Percentiles rank a stretch among this genome's conserved stretches.
Conservation (phyloP, 208 protist species). For the Wallacemonas sp. region DNA sequence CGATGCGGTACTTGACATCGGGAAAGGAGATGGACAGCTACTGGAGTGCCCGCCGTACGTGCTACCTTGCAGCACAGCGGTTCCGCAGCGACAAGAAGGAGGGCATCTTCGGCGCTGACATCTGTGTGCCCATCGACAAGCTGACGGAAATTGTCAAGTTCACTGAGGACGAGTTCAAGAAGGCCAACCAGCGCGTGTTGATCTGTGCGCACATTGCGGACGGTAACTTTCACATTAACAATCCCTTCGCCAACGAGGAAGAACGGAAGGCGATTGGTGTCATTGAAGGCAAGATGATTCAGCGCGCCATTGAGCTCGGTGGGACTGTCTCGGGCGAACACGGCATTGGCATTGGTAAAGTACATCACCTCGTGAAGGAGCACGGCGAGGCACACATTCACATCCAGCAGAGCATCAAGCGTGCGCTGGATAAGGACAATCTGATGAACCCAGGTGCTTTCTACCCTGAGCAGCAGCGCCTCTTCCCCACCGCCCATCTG, state of each 20-base stretch:
- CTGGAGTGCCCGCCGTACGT: conserved; percentile 43
- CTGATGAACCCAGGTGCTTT: conserved; percentile 90
- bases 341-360: conserved; percentile 81
- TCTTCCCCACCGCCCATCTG: conserved; percentile 44
- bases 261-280: conserved; percentile 34
- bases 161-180: conserved; percentile 68
- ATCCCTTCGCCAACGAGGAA: conserved; percentile 58
- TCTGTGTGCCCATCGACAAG: conserved; percentile 84
- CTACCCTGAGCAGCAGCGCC: conserved; percentile 51
- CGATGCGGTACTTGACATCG: conserved; percentile 38
- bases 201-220: conserved; percentile 88
- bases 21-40: conserved; percentile 40
- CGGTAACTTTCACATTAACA: conserved; percentile 90
- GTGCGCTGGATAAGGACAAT: conserved; percentile 78
- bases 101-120: conserved; percentile 63
- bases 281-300: conserved; percentile 74
- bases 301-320: conserved; percentile 59
- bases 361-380: conserved; percentile 50
- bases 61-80: conserved; percentile 27
- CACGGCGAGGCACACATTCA: conserved; percentile 68
- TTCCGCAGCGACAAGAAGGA: conserved; percentile 31
- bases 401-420: conserved; percentile 86
- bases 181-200: conserved; percentile 27
- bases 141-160: conserved; percentile 69
- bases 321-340: conserved; percentile 89